These are phyloP conservation scores for Trichophyton mentagrophytes DNA, from an alignment of 2,329 filamentous ascomycete genomes.

Conservation along the genomic window DNA sequence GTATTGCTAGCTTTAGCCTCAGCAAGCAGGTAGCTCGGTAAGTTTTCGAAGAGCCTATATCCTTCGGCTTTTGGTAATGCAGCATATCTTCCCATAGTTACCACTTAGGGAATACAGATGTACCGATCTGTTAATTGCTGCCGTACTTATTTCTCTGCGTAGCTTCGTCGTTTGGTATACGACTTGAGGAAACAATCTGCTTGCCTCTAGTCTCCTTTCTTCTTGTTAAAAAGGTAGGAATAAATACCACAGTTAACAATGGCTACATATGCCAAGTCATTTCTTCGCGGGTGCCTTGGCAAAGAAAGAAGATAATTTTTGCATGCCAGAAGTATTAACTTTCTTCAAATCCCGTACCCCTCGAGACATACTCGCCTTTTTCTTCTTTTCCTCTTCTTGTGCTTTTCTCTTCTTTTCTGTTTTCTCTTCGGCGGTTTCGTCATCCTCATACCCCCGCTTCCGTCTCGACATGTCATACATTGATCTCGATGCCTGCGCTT, in stretches of 20 bases:
- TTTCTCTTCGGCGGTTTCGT: slow-evolving; percentile 29
- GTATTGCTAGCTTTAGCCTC: background rate
- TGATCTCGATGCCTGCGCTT: slow-evolving; percentile 57
- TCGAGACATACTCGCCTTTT: slow-evolving; percentile 60
- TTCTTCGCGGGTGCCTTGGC: slow-evolving; percentile 39
- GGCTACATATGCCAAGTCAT: background rate
- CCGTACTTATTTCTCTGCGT: too few relatives aligned
- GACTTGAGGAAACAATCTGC: background rate
- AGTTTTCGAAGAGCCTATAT: too few relatives aligned
- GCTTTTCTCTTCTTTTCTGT: slow-evolving; percentile 72
- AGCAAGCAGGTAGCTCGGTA: too few relatives aligned
- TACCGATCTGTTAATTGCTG: too few relatives aligned
- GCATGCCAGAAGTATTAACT: slow-evolving; percentile 85
- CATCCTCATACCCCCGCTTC: slow-evolving; percentile 30
- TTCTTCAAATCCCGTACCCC: slow-evolving; percentile 75
- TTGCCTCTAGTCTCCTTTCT: background rate
- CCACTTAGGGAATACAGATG: too few relatives aligned
- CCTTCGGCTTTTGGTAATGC: too few relatives aligned
- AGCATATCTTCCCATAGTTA: too few relatives aligned
- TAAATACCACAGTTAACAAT: too few relatives aligned
- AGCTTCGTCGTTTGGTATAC: too few relatives aligned
- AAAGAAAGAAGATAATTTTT: slow-evolving; percentile 93
- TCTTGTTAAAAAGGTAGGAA: background rate
- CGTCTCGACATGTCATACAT: slow-evolving; percentile 34
- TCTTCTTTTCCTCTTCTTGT: slow-evolving; percentile 80